phyloP scores from a whole-genome alignment of 495 filamentous ascomycete species.

The Penicillium simplicissimum region DNA sequence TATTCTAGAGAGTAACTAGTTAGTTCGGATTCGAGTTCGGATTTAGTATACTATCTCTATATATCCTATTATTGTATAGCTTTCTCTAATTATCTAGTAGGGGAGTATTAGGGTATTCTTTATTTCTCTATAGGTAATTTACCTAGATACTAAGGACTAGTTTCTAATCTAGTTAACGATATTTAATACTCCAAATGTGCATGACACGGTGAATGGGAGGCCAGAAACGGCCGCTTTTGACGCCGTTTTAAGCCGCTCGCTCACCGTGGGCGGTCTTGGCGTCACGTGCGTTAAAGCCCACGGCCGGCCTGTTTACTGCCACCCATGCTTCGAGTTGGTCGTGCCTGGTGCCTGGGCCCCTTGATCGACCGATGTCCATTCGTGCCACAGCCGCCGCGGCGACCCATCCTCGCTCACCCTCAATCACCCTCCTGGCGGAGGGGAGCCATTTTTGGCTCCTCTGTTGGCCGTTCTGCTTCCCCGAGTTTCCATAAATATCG shows the following conservation, averaged over 20 bases:
- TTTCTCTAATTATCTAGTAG: too few species aligned
- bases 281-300: slow-evolving; percentile 9
- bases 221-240: slow-evolving; percentile 22
- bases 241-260: slow-evolving; percentile 21
- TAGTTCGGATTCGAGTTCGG: too few species aligned
- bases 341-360: slow-evolving; percentile 20
- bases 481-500: slow-evolving; percentile 19
- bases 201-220: slow-evolving; percentile 25
- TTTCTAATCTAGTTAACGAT: too few species aligned
- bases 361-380: slow-evolving; percentile 9
- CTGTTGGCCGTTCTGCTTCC: slow-evolving; percentile 11
- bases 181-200: slow-evolving; percentile 9
- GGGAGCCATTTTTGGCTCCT: slow-evolving; percentile 16
- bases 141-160: too few species aligned
- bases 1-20: too few species aligned
- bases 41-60: too few species aligned
- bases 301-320: too few species aligned
- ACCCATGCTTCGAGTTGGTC: slow-evolving; percentile 5
- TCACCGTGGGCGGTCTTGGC: slow-evolving; percentile 22
- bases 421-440: slow-evolving; percentile 10
- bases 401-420: slow-evolving; percentile 13
- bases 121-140: too few species aligned
- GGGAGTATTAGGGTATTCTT: too few species aligned
- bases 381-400: slow-evolving; percentile 9
- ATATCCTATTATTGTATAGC: too few species aligned